Base-by-base conservation (phyloP, 2,329 filamentous ascomycete genomes). In the Trichothecium roseum region DNA sequence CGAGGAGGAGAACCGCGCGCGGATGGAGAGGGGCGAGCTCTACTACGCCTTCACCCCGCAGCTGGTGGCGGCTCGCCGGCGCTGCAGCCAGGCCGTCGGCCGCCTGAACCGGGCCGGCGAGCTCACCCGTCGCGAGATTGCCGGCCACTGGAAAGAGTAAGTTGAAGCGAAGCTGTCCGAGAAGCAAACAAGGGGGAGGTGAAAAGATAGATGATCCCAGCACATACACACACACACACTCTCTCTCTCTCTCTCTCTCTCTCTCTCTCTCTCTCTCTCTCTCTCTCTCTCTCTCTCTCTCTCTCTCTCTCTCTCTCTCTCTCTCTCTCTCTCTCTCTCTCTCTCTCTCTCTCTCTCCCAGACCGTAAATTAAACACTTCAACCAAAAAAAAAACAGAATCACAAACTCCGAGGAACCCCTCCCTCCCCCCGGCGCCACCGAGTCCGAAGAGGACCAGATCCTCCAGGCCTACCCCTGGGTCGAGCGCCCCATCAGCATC, bases 11-110 rank as follows among this genome's bases (percentile, higher is more conserved):
- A 74, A 74, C 50, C 54, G 60, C 27, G 55, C 58, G 28, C 64
- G 65, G 18, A 85, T 84, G 78, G 56, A 62, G 32, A 63, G 66
- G 12, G 81, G 81, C 33, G 77, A 89, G 52, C 68, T 89, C 9
- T 88, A 86, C 55, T 71, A 78, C 46, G 75, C 81, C 29, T 88
- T 88, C 50, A 73, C 74, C 1, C 79, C 83, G 0, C 72, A 81
- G 24, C 60, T 91, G 4, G 57, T 72, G 3, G 74, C 69, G 1
- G 78, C 69, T 28, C 72, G 84, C 14, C 59, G 62, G n/a, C 67
- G 76, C 12, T 84, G 80, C 54, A 66, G 66, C 29, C 55, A 62
- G 22, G 81, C 83, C 1, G 76, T 70, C 46, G 55, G 66, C 16
- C 64, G 64, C 17, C 86, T 77, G 60, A 88, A 86, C 55, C 65